Evolutionary conservation across 176 grass and related monocot species (phyloP), one percentile per base, ranked within the genome.

Genomic region (Eragrostis curvula): DNA sequence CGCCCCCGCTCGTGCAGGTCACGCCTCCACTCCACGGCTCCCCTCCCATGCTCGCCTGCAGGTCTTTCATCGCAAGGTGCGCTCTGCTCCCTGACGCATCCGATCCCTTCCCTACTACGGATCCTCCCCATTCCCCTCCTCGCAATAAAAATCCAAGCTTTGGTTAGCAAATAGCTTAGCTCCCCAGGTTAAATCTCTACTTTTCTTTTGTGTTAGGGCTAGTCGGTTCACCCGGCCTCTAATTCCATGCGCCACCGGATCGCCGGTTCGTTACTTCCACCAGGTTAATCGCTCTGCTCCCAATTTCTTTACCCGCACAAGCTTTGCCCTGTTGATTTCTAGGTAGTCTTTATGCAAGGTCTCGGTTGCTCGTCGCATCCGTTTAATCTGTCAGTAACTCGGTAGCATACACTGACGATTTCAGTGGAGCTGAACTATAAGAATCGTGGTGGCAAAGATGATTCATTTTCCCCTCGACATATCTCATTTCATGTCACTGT

Each of bases 11-110:
- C 5, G 20, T 25, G 12, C 12, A 59, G 36, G 40, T 77, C 41
- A 46, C 12, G 17, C 16, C 23, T 48, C 58, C 41, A 46, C 23
- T 21, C 58, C 41, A 46, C 23, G 39, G 9, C 40, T 18, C 43
- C 43, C 60, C 61, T 32, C 62, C 62, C 30, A 79, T 79, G 77
- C 24, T 79, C 20, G 47, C 8, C 30, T 68, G 78, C 20, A 42
- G 63, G 63, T 55, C 30, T 20, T 30, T 80, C 13, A n/a, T 80
- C 21, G 64, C 77, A 53, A 80, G 77, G 77, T 80, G 46, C 61
- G 61, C 61, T 62, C 44, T 27, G n/a, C 76, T 50, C 18, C 6
- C 75, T 27, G 45, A 9, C 18, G 62, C 30, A 67, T 66, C 18
- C 27, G 44, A 18, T 53, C 47, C 48, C 7, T 50, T 12, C 16